A percentile compares a stretch with the other conserved stretches of the same genome.
These are phyloP conservation scores for Russula griseocarnosa DNA, from an alignment of 768 basidiomycete genomes.

Conservation along the genomic window DNA sequence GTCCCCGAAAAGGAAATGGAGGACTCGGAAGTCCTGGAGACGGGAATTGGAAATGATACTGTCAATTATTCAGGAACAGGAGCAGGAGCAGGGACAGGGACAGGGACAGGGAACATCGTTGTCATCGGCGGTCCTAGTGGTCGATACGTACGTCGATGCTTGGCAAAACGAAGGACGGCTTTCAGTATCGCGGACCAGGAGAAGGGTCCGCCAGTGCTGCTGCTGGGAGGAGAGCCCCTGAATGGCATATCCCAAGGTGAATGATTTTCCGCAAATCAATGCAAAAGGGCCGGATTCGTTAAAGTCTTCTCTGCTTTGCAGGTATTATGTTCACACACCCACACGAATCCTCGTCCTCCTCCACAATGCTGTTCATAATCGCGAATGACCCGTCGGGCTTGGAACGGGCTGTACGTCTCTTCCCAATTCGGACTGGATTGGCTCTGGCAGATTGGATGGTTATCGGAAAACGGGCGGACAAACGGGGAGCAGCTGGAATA, in stretches of 20 bases:
- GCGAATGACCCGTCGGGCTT: slow-evolving; percentile 54
- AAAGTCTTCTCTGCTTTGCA: slow-evolving; percentile 31
- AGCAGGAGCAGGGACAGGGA: no score
- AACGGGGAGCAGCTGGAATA: slow-evolving; percentile 66
- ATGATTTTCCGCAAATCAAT: slow-evolving; percentile 20
- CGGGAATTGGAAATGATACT: slow-evolving; percentile 24
- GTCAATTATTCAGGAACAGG: slow-evolving; percentile 39
- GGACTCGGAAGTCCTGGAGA: slow-evolving; percentile 32
- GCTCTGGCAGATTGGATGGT: slow-evolving; percentile 76
- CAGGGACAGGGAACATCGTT: slow-evolving; percentile 56
- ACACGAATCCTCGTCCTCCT: slow-evolving; percentile 42
- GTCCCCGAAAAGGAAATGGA: slow-evolving; percentile 43
- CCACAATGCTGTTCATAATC: slow-evolving; percentile 54
- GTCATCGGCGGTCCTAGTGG: slow-evolving; percentile 45
- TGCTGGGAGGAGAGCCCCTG: slow-evolving; percentile 15
- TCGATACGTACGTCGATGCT: slow-evolving; percentile 27
- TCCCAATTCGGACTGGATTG: slow-evolving; percentile 82
- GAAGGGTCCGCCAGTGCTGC: slow-evolving; percentile 12
- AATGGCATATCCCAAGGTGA: slow-evolving; percentile 18
- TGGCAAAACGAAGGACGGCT: slow-evolving; percentile 26
- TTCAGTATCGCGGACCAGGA: slow-evolving; percentile 26
- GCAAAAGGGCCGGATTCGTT: neutral
- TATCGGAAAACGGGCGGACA: slow-evolving; percentile 49
- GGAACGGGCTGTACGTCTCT: slow-evolving; percentile 66
- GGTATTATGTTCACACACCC: slow-evolving; percentile 63